Conservation (phyloP, 345 rosid genomes). For the Acer saccharum region DNA sequence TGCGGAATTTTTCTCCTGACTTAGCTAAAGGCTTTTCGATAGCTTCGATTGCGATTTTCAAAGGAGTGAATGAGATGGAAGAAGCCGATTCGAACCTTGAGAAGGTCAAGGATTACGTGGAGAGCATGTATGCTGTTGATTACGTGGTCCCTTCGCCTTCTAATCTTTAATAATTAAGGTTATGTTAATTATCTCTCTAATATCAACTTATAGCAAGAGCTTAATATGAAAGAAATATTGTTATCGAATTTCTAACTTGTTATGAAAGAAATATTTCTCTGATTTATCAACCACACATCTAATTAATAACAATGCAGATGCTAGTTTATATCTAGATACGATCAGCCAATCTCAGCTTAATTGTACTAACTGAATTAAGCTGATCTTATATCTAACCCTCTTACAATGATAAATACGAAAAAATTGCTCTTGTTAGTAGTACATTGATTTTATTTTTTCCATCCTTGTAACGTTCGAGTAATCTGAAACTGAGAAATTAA, state of each 20-base stretch:
- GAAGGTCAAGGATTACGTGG: constrained; percentile 51
- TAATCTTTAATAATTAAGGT: constrained; percentile 22
- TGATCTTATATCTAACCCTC: too few species aligned
- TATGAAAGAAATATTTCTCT: background rate
- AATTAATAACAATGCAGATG: background rate
- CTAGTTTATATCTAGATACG: background rate
- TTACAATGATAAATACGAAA: background rate
- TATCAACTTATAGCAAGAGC: too few species aligned
- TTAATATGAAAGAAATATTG: too few species aligned
- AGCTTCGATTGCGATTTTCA: constrained; percentile 62
- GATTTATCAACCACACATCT: background rate
- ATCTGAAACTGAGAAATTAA: background rate
- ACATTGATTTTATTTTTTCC: background rate
- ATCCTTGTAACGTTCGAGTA: background rate
- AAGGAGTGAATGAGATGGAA: constrained; percentile 44
- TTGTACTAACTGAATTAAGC: too few species aligned
- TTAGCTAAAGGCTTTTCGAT: constrained; percentile 64
- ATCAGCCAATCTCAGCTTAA: too few species aligned
- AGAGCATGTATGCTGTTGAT: constrained; percentile 65
- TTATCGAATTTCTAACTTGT: too few species aligned
- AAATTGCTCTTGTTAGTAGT: background rate
- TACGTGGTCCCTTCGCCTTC: constrained; percentile 45
- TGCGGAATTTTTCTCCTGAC: constrained; percentile 80
- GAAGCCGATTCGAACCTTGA: constrained; percentile 42
- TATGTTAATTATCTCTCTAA: background rate